Evolutionary conservation across 306 rosid genomes (phyloP), one percentile per base, ranked within the genome.

Genomic region (Gastrolobium villosum): DNA sequence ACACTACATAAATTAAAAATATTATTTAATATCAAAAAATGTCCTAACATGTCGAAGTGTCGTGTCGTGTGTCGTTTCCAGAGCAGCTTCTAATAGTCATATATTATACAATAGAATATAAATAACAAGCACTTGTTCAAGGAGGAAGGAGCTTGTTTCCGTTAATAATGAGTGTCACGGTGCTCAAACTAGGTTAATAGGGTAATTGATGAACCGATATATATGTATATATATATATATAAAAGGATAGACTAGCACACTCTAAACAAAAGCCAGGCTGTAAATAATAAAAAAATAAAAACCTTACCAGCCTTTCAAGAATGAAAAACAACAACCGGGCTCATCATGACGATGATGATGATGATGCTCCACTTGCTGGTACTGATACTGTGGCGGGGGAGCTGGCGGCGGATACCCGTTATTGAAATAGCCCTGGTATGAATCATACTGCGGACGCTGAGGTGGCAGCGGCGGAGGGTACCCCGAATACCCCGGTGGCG

Each of bases 341-440:
- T 82, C 89, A 0, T 82, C 84, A 11, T 82, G 26, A 20, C 26
- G 26, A 20, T 20, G 34, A 37, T 74, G 86, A 31, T 80, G 86
- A 11, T 87, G 84, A 46, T 88, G 84, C 6, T 68, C 86, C 28
- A 82, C 80, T 50, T 74, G 76, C 63, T 90, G 87, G 52, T 81
- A 44, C 43, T 84, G 78, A 6, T 65, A 81, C 0, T 79, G 81
- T 0, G 74, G 83, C 13, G 87, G 86, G 1, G 91, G 91, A 67
- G 83, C 84, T 0, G 92, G 92, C 2, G 87, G 88, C 10, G 86
- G 87, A 76, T 80, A 84, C 2, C 89, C 92, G 40, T 77, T 81
- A 4, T 84, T 79, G 83, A 94, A 94, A 81, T 94, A 94, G 0
- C 87, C 96, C 49, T 94, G 98, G 67, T 94, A 94, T 0, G 94